A percentile compares a stretch with the other conserved stretches of the same genome.
Conservation (phyloP, 2,329 filamentous ascomycete genomes). For the Pseudohalonectria lignicola region DNA sequence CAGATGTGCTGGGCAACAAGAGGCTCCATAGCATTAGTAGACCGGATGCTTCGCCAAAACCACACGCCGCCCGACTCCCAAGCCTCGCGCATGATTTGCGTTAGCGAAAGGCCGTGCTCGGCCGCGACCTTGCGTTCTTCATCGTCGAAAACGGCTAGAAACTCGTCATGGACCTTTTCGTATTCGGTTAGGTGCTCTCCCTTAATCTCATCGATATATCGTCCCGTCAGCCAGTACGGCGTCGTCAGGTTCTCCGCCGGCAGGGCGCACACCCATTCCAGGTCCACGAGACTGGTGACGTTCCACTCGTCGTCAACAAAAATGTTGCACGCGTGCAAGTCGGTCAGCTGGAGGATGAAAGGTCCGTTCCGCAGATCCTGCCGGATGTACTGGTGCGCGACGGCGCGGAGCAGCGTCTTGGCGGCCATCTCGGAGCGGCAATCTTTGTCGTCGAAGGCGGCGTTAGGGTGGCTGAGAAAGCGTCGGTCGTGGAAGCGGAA, state of each 20-base stretch:
- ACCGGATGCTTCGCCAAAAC: constrained; percentile 16
- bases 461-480: constrained; percentile 14
- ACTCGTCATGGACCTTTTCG: constrained; percentile 5
- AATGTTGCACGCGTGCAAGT: background rate
- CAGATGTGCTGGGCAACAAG: constrained; percentile 14
- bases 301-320: constrained; percentile 16
- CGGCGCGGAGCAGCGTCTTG: constrained; percentile 9
- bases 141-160: constrained; percentile 7
- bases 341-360: background rate
- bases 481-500: constrained; percentile 12
- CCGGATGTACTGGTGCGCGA: constrained; percentile 7
- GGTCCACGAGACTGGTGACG: constrained; percentile 16
- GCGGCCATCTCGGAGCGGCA: constrained; percentile 16
- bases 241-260: constrained; percentile 15
- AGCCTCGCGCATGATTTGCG: constrained; percentile 11
- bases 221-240: constrained; percentile 18
- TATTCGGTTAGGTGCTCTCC: constrained; percentile 5
- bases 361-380: background rate
- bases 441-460: constrained; percentile 7
- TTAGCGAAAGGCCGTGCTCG: constrained; percentile 6
- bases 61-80: constrained; percentile 16
- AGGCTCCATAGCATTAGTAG: constrained; percentile 13
- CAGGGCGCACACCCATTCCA: constrained; percentile 18
- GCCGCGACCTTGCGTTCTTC: constrained; percentile 5
- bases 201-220: constrained; percentile 5